Base-by-base conservation (phyloP, 345 rosid species). In the Heritiera fomes region DNA sequence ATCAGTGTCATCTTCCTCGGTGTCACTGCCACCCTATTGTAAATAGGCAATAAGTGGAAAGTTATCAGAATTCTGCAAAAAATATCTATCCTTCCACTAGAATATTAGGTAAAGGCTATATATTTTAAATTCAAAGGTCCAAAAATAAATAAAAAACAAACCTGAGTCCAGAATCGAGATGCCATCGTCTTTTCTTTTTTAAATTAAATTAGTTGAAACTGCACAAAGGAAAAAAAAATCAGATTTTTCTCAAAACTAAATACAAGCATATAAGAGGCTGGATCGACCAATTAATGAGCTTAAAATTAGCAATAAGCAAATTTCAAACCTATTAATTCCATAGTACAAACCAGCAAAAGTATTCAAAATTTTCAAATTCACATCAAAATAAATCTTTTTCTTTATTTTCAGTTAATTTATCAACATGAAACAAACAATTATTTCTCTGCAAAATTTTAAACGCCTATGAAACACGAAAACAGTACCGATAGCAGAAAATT, bases 101-200 rank as follows among this genome's bases (percentile, higher is more conserved):
- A n/a, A 18, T 56, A 40, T 11, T 32, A 7, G 20, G 45, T 30
- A 17, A 17, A 52, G 28, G 5, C 46, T 32, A 52, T 5, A 32
- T 30, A 50, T 32, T 72, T 8, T 28, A 47, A 47, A 70, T 28
- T 70, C 41, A 47, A 47, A 47, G 56, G 14, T 72, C 15, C 59
- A 59, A 14, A 23, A n/a, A 23, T 13, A 58, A 56, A 6, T 14
- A 34, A 52, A 14, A 7, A 43, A 52, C 80, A 84, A 85, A 93
- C 98, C 94, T 89, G 93, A 76, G 82, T 80, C 89, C 89, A 93
- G 76, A 93, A 93, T 41, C 85, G 81, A 0, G 96, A 93, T 2
- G 89, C 79, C 98, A 89, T 90, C 17, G 43, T 40, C 5, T 49
- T 49, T 32, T 4, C 28, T 55, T 7, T 30, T 18, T 10, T 3